A percentile compares a stretch with the other conserved stretches of the same genome.
These are phyloP conservation scores for Psilocybe cubensis DNA, from an alignment of 768 basidiomycete genomes.

Conservation along the genomic window DNA sequence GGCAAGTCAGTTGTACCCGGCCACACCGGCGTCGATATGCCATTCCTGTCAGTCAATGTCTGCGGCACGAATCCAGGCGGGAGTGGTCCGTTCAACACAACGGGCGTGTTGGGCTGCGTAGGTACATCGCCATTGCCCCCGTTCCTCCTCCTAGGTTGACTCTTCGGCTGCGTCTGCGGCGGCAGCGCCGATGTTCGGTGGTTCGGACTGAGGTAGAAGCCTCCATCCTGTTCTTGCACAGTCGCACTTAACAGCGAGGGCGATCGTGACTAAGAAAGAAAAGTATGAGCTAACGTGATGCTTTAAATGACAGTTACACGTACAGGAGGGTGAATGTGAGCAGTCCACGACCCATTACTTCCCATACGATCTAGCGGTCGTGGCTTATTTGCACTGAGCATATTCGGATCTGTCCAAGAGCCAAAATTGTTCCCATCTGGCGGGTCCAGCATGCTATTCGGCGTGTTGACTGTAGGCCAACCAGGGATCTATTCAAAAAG, in stretches of 20 bases:
- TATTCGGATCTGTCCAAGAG: conserved; percentile 7
- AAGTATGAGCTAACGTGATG: conserved; percentile 1
- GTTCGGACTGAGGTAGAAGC: conserved; percentile 10
- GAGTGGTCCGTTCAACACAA: conserved; percentile 10
- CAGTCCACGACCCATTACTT: conserved; percentile 22
- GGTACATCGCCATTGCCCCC: conserved; percentile 5
- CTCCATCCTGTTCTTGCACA: conserved; percentile 5
- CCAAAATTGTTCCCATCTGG: not conserved
- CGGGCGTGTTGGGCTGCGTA: conserved; percentile 19
- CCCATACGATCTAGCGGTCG: not conserved
- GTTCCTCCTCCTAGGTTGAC: not conserved
- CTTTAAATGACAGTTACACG: no score
- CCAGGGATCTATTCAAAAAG: not conserved
- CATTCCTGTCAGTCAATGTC: conserved; percentile 20
- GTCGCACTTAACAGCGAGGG: conserved; percentile 12
- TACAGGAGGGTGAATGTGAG: conserved; percentile 26
- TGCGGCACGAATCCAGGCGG: conserved; percentile 26
- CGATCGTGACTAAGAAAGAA: conserved; percentile 19
- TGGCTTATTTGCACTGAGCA: not conserved
- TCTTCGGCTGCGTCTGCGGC: conserved; percentile 2
- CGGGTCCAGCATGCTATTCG: not conserved
- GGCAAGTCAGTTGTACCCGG: conserved; percentile 9
- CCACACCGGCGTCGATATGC: conserved; percentile 24
- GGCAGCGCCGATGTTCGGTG: not conserved
- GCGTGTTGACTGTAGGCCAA: not conserved